Conservation (phyloP, 352 stramenopile genomes). For the Phytophthora sojae region DNA sequence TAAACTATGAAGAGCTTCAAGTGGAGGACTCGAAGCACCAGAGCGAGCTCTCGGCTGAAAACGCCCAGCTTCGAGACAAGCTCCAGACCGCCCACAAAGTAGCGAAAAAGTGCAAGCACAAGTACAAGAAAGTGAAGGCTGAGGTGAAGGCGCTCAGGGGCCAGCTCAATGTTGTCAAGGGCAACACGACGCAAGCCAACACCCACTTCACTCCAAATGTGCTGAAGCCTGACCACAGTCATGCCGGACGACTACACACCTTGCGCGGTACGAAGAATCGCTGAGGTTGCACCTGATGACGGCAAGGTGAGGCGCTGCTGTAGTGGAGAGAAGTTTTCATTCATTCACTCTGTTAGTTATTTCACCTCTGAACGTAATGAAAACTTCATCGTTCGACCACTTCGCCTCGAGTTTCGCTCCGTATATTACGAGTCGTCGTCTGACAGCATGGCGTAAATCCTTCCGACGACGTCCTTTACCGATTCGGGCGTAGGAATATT, state of each 20-base stretch:
- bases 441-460: slow-evolving; percentile 6
- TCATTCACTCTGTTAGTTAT: not conserved
- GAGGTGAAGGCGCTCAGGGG: not conserved
- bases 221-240: not conserved
- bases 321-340: not conserved
- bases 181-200: not conserved
- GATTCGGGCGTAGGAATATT: slow-evolving; percentile 6
- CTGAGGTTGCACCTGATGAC: not conserved
- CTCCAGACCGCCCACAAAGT: not conserved
- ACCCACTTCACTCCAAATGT: not conserved
- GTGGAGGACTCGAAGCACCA: not conserved
- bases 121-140: not conserved
- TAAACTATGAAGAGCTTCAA: not conserved
- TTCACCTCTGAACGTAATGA: not conserved
- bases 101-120: not conserved
- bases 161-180: not conserved
- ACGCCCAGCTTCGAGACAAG: not conserved
- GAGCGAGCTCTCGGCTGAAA: not conserved
- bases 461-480: not conserved
- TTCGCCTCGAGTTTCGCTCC: not conserved
- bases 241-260: not conserved
- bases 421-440: not conserved
- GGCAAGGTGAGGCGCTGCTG: not conserved
- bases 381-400: not conserved
- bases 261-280: not conserved